Evolutionary conservation across 257 asterid species (phyloP), one percentile per base, ranked within the genome.

Genomic region (Lycium barbarum): DNA sequence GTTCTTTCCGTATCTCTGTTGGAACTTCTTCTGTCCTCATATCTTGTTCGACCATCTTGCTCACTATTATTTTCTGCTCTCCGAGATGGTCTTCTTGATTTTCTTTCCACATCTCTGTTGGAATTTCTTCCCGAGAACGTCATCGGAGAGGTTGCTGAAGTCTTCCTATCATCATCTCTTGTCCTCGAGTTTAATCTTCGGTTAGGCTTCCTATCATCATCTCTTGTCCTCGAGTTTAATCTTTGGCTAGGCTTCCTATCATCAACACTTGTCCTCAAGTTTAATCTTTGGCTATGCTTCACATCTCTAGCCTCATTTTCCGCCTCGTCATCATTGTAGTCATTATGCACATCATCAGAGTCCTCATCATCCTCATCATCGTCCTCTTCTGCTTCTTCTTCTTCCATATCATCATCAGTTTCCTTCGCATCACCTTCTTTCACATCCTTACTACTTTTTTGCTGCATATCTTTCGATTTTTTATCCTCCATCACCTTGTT

Each of bases 401-500:
- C 87, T 76, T 88, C 92, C 79, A 43, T 43, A 2, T 47, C 88
- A 83, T 49, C 88, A 58, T 71, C 90, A 45, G 55, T 36, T 72
- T 88, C 91, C 84, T 76, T 90, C 14, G 40, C 84, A 83, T 83
- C 90, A 82, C 84, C 86, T 86, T 85, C 87, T 84, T 89, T 89
- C 70, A 55, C 86, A 82, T 84, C 90, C 68, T 1, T 63, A 47
- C 85, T 82, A 74, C 61, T 84, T 90, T 93, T 91, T 74, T 88
- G 38, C 84, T 84, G 63, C 18, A 26, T 22, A 22, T 68, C 61
- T 72, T 90, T 90, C 0, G 73, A 6, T 86, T 87, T 91, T 53
- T 85, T 83, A 70, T 89, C 94, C 81, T 88, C 95, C 73, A 79
- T 90, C 86, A 49, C 89, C 18, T 86, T 87, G 84, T 90, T 91